Evolutionary conservation across 2,329 filamentous ascomycete species (phyloP).

Genomic region (Beauveria caledonica): DNA sequence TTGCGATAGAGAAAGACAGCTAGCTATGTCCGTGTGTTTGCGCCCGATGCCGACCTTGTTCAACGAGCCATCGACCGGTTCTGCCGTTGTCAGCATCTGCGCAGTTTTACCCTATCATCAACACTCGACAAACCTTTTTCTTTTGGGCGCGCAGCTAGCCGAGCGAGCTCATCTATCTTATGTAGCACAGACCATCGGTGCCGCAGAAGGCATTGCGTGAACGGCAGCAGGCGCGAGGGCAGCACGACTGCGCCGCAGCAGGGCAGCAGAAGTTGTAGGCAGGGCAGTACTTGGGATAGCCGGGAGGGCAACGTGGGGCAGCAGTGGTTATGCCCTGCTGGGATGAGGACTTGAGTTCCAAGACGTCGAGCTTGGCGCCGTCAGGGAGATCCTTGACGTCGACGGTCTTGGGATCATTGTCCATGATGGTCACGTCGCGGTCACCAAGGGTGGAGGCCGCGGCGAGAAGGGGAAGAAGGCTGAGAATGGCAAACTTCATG

Average conservation of each 20-base stretch:
- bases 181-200: conserved; percentile 8
- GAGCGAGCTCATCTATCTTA: background rate
- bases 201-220: background rate
- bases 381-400: background rate
- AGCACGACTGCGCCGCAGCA: background rate
- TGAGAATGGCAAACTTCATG: conserved; percentile 3
- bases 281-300: conserved; percentile 6
- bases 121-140: background rate
- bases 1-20: background rate
- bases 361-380: background rate
- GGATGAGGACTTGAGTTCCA: background rate
- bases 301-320: background rate
- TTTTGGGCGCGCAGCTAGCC: background rate
- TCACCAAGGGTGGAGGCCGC: background rate
- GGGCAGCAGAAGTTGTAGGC: conserved; percentile 10
- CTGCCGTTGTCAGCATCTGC: background rate
- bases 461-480: background rate
- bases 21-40: background rate
- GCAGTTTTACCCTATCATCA: background rate
- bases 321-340: background rate
- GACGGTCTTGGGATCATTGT: background rate
- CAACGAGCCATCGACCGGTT: background rate
- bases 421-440: background rate
- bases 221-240: conserved; percentile 11
- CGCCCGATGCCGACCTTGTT: background rate